Base-by-base conservation (phyloP, 1,139 yeast genomes). In the Pichia sp. region DNA sequence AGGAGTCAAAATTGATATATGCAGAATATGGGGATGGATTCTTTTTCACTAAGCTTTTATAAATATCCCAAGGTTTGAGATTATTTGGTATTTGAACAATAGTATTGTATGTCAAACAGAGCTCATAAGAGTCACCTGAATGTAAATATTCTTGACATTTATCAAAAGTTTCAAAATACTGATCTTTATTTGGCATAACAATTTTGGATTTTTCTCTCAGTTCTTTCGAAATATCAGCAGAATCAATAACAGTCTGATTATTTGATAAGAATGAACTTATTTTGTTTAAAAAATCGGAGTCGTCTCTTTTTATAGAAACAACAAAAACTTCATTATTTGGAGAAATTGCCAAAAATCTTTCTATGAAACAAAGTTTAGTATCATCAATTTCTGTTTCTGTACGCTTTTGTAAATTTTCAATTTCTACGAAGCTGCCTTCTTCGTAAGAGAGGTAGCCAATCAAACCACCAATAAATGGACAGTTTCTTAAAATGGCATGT, bases 21-120 rank as follows among this genome's bases (percentile, higher is more conserved):
- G 95, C 82, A 1, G 96, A 81, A 60, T 85, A 90, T 1, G 99
- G 98, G 0, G 97, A 86, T 3, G 98, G 97, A 59, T 94, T 94
- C 48, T 75, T 76, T 29, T 67, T 61, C 0, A 86, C 77, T 43
- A 92, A 68, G 1, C 79, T 73, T 57, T 84, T 81, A 65, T 88
- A 94, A 4, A 92, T 70, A 29, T 77, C 77, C 97, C 97, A 92
- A 0, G 95, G 73, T 4, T 70, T 54, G 16, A 78, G 56, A 5
- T 27, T 29, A 23, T 58, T 50, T 2, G 76, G 81, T 40, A 80
- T 67, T 27, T 62, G 64, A 27, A 90, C 72, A 44, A 70, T 72
- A 52, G 95, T 86, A 52, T 79, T 85, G 0, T 85, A 82, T 0
- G 98, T 92, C 37, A 92, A 71, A 59, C 98, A 92, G 29, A 94